Base-by-base conservation (phyloP, 257 asterid species). In the Solanum phureja region DNA sequence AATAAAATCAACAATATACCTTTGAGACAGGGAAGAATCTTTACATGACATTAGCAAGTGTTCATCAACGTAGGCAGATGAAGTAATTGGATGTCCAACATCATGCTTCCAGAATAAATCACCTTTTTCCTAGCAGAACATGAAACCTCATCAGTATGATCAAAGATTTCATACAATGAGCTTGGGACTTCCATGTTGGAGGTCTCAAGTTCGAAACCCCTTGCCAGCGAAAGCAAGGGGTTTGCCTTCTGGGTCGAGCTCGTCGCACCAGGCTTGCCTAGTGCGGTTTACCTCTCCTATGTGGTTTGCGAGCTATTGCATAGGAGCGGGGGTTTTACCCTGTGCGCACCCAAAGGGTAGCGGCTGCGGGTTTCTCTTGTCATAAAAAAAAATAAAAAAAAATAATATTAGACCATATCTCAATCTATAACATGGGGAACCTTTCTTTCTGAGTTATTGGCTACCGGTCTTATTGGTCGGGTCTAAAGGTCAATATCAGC, bases 1-100 rank as follows among this genome's bases (percentile, higher is more conserved):
- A 44, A 27, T 27, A 44, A 44, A 21, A 71, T 44, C 88, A 12
- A 19, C 86, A 56, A 21, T 46, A n/a, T 88, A 94, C 98, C 96
- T 92, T 81, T 91, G 91, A 7, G 96, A 87, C 79, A 72, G 84
- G 88, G 23, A 27, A 60, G 95, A 87, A 86, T 7, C 44, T 60
- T 86, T 86, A 87, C 94, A 89, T 60, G 75, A 56, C 88, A 95
- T 68, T 69, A 81, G 91, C 86, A 93, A 88, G 91, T 69, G 88
- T 89, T 95, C 99, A 73, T 95, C 98, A 64, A 95, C 92, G 68
- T 89, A 95, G 83, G 98, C 94, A 90, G 99, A 95, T 74, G 99
- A 93, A 83, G 94, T 93, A 77, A 97, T 93, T 87, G 99, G 98
- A 68, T 83, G 88, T 72, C 96, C 97, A 73, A 93, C 71, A 62